Percentiles rank a stretch among this genome's conserved stretches.
phyloP scores from a whole-genome alignment of 2,329 filamentous ascomycete genomes.

The Fusarium praegraminearum region DNA sequence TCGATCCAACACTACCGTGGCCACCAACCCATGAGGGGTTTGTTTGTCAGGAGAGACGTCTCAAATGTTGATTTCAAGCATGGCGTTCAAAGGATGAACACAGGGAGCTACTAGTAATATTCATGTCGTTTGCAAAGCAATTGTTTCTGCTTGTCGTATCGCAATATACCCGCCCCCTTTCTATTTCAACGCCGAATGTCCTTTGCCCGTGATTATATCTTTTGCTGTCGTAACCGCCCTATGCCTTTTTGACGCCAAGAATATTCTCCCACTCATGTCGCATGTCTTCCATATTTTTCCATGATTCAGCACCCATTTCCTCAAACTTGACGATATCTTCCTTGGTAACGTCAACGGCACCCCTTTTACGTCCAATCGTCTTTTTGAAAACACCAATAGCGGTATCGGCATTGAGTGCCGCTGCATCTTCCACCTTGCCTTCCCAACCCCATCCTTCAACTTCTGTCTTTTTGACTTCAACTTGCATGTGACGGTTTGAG shows the following conservation, averaged over 20 bases:
- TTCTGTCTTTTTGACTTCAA: slow-evolving; percentile 79
- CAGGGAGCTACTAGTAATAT: slow-evolving; percentile 12
- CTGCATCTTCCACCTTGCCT: slow-evolving; percentile 64
- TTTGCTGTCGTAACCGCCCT: background rate
- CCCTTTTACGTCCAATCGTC: slow-evolving; percentile 69
- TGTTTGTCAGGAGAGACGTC: background rate
- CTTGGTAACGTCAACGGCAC: slow-evolving; percentile 68
- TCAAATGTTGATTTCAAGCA: background rate
- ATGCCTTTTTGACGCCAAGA: slow-evolving; percentile 35
- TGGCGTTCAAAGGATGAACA: background rate
- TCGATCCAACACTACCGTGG: slow-evolving; percentile 36
- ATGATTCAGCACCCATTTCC: slow-evolving; percentile 69
- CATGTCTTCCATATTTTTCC: slow-evolving; percentile 79
- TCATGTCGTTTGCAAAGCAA: slow-evolving; percentile 17
- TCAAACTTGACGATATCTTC: slow-evolving; percentile 73
- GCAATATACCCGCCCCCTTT: slow-evolving; percentile 43
- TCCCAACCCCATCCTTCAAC: slow-evolving; percentile 87
- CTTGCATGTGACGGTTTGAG: slow-evolving; percentile 68
- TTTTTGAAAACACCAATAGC: slow-evolving; percentile 62
- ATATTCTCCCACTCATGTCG: slow-evolving; percentile 72
- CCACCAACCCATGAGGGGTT: slow-evolving; percentile 31
- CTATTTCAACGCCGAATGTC: slow-evolving; percentile 13
- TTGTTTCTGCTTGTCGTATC: slow-evolving; percentile 31
- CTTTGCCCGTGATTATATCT: background rate
- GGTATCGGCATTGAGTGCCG: slow-evolving; percentile 57